Conservation (phyloP, 1,139 yeast genomes). For the Ogataea hybrid region DNA sequence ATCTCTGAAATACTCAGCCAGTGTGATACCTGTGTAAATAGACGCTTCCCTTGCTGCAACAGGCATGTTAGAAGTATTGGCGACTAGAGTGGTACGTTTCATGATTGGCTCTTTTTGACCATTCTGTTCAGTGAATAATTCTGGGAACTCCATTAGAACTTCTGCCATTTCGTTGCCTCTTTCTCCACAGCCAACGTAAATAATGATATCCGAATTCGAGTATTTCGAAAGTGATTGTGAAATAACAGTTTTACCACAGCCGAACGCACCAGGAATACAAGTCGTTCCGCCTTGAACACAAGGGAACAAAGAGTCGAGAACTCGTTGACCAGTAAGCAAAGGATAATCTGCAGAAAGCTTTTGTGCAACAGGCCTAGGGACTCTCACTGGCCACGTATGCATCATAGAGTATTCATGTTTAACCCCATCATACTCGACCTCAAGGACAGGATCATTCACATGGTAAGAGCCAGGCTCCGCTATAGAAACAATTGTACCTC, state of each 20-base stretch:
- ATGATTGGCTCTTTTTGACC: slow-evolving; percentile 98
- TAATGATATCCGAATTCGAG: slow-evolving; percentile 94
- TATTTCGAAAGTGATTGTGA: slow-evolving; percentile 96
- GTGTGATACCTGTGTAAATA: slow-evolving; percentile 96
- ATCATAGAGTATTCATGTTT: slow-evolving; percentile 83
- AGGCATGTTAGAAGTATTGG: slow-evolving; percentile 99
- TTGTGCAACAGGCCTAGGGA: slow-evolving; percentile 97
- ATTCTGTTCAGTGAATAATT: slow-evolving; percentile 81
- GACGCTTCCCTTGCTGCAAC: slow-evolving; percentile 99
- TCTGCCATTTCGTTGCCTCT: slow-evolving; percentile 99
- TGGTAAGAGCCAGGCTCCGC: slow-evolving; percentile 90
- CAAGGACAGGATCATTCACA: slow-evolving; percentile 84
- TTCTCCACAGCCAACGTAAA: slow-evolving; percentile 92
- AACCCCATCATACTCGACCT: slow-evolving; percentile 92
- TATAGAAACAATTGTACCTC: slow-evolving; percentile 91
- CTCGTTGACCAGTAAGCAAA: slow-evolving; percentile 97
- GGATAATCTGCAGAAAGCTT: slow-evolving; percentile 93
- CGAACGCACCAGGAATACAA: slow-evolving; percentile 99
- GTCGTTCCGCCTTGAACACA: slow-evolving; percentile 99
- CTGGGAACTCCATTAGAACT: slow-evolving; percentile 99
- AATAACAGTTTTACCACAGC: slow-evolving; percentile 98
- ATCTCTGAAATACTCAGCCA: slow-evolving; percentile 99
- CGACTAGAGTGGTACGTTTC: slow-evolving; percentile 99
- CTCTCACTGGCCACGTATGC: slow-evolving; percentile 99
- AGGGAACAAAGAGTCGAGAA: slow-evolving; percentile 94